A percentile compares a stretch with the other conserved stretches of the same genome.
Conservation (phyloP, 345 rosid species). For the Camelina laxa region DNA sequence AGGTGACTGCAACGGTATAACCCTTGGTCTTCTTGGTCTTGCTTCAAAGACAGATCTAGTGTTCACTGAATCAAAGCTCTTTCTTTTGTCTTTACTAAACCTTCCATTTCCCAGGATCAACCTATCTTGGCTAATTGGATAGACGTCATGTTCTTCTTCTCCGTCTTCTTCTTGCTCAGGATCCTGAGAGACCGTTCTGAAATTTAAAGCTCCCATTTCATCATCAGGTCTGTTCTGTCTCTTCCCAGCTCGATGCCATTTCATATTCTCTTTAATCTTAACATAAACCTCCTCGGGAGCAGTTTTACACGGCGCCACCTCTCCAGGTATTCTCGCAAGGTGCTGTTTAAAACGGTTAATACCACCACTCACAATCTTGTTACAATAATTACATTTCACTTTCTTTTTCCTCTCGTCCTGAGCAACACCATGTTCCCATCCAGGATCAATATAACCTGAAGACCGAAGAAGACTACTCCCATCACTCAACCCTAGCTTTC, state of each 20-base stretch:
- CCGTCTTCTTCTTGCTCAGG: slow-evolving; percentile 57
- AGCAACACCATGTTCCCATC: slow-evolving; percentile 84
- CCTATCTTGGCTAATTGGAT: slow-evolving; percentile 51
- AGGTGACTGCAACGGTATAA: slow-evolving; percentile 48
- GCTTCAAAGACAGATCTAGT: slow-evolving; percentile 55
- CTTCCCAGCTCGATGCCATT: slow-evolving; percentile 78
- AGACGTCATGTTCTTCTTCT: slow-evolving; percentile 52
- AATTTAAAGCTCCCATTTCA: slow-evolving; percentile 48
- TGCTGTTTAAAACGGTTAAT: slow-evolving; percentile 84
- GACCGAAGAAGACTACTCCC: slow-evolving; percentile 67
- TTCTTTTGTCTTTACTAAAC: slow-evolving; percentile 54
- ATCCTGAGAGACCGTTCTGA: slow-evolving; percentile 55
- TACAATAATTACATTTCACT: slow-evolving; percentile 78
- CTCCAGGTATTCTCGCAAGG: slow-evolving; percentile 84
- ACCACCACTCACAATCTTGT: slow-evolving; percentile 75
- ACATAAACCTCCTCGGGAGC: slow-evolving; percentile 77
- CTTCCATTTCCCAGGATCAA: slow-evolving; percentile 55
- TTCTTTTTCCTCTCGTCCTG: slow-evolving; percentile 81
- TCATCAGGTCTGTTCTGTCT: slow-evolving; percentile 62
- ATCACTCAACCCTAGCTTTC: slow-evolving; percentile 54
- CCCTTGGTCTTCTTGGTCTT: slow-evolving; percentile 53
- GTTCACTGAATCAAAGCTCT: slow-evolving; percentile 48
- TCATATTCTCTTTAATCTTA: slow-evolving; percentile 79
- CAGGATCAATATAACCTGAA: slow-evolving; percentile 79
- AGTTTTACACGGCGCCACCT: slow-evolving; percentile 69